These are phyloP conservation scores for Rhododendron kiyosumense DNA, from an alignment of 148 eudicot genomes.

Conservation along the genomic window DNA sequence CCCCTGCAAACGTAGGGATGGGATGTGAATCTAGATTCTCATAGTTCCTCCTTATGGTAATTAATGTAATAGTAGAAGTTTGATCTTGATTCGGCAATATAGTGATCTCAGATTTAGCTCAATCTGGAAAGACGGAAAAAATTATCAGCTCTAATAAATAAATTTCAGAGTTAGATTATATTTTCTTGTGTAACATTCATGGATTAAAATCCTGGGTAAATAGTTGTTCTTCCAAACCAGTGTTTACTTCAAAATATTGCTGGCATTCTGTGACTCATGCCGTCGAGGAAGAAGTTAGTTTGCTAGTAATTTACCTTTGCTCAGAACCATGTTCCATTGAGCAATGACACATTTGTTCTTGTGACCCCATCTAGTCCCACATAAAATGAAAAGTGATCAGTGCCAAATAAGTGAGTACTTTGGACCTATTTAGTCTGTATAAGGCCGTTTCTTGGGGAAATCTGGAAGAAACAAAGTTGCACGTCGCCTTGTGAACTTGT, in stretches of 20 bases:
- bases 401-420: too few species aligned
- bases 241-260: background rate
- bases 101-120: background rate
- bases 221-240: background rate
- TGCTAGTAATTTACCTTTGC: background rate
- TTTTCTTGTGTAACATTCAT: background rate
- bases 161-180: background rate
- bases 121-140: background rate
- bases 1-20: background rate
- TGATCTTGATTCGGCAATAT: background rate
- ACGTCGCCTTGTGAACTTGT: too few species aligned
- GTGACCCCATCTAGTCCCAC: too few species aligned
- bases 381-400: too few species aligned
- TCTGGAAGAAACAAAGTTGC: too few species aligned
- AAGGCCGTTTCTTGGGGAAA: too few species aligned
- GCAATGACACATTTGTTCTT: too few species aligned
- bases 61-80: background rate
- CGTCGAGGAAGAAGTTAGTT: background rate
- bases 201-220: background rate
- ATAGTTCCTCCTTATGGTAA: background rate
- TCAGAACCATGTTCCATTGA: too few species aligned
- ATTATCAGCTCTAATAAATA: background rate
- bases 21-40: background rate
- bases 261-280: background rate
- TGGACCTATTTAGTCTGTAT: too few species aligned